These are phyloP conservation scores for Micromonas pusilla DNA, from an alignment of 139 green algal species.

Conservation along the genomic window DNA sequence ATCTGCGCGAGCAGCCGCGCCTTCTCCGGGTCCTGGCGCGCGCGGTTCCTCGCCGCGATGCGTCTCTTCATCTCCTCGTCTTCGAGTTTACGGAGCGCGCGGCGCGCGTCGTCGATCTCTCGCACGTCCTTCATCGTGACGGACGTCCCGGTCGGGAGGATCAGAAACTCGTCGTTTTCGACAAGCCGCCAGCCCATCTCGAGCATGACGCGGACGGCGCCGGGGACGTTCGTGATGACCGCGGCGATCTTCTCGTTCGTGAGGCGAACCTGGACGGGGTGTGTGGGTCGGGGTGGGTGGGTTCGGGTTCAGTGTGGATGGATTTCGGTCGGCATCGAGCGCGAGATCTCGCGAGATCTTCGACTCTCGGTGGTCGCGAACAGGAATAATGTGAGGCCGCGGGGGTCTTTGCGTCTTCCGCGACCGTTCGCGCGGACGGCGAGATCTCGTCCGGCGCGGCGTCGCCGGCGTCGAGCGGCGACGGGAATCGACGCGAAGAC, in stretches of 20 bases:
- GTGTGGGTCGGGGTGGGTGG: too few relatives aligned
- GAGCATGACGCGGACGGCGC: background rate
- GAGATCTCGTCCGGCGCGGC: too few relatives aligned
- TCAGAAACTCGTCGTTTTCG: background rate
- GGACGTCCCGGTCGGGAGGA: background rate
- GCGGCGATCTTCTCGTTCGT: constrained; percentile 10
- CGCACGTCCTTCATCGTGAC: background rate
- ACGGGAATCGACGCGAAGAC: too few relatives aligned
- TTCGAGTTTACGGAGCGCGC: background rate
- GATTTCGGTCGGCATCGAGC: too few relatives aligned
- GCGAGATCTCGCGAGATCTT: too few relatives aligned
- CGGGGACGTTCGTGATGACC: background rate
- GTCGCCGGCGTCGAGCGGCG: too few relatives aligned
- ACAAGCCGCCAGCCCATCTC: background rate
- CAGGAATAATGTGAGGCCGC: too few relatives aligned
- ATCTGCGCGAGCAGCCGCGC: background rate
- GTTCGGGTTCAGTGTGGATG: too few relatives aligned
- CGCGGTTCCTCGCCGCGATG: background rate
- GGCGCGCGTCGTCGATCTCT: background rate
- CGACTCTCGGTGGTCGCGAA: too few relatives aligned
- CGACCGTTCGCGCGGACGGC: too few relatives aligned
- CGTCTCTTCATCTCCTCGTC: background rate
- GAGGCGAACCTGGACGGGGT: background rate
- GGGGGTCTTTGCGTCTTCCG: too few relatives aligned
- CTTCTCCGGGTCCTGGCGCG: background rate